Percentiles rank a stretch among this genome's conserved stretches.
Evolutionary conservation across 129 eudicot genomes (phyloP).

Genomic region (Sambucus nigra): DNA sequence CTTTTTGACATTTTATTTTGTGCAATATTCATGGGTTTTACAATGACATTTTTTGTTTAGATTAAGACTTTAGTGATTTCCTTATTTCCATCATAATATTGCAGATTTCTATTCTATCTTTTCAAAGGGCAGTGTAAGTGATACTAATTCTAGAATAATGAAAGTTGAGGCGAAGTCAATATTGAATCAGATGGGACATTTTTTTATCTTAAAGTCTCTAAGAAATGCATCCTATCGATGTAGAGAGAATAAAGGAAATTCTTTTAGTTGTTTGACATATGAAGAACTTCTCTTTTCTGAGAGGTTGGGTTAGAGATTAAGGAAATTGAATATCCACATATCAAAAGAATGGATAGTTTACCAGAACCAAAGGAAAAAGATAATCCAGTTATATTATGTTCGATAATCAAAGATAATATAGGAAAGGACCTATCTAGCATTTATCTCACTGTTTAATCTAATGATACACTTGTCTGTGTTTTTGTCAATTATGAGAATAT

Average conservation of each 20-base stretch:
- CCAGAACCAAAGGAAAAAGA: conserved; percentile 98
- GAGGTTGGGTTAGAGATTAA: conserved; percentile 43
- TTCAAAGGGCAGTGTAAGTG: conserved; percentile 93
- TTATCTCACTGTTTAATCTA: conserved; percentile 95
- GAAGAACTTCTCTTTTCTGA: conserved; percentile 45
- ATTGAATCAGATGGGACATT: conserved; percentile 68
- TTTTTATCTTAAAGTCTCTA: conserved; percentile 78
- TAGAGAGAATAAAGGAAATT: conserved; percentile 51
- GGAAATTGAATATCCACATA: conserved; percentile 54
- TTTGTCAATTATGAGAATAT: too few species aligned
- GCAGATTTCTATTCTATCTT: conserved; percentile 92
- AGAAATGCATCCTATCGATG: conserved; percentile 92
- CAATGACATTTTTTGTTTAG: conserved; percentile 5
- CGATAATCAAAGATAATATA: conserved; percentile 90
- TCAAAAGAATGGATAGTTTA: conserved; percentile 72
- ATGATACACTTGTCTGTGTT: conserved; percentile 96
- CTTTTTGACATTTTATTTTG: too few species aligned
- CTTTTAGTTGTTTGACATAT: conserved; percentile 36
- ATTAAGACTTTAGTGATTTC: not conserved
- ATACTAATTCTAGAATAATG: conserved; percentile 83
- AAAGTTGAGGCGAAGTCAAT: conserved; percentile 72
- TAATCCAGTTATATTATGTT: conserved; percentile 92
- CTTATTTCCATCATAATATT: conserved; percentile 15
- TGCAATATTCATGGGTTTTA: too few species aligned
- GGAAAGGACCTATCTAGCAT: conserved; percentile 98